Conservation (phyloP, 2,329 filamentous ascomycete species). For the Rutstroemia sp. region DNA sequence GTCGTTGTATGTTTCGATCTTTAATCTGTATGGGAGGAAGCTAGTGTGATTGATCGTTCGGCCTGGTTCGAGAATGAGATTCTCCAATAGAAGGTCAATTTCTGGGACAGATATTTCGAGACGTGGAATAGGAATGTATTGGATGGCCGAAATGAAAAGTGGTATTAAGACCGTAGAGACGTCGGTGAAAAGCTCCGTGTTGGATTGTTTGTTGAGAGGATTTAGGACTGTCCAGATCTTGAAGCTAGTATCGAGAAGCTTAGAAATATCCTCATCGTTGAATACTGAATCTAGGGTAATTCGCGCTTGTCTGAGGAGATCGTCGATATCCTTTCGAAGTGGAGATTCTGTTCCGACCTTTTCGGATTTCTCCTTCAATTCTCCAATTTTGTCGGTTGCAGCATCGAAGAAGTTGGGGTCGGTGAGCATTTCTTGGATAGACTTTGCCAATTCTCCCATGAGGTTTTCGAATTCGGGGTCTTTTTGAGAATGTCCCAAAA, state of each 20-base stretch:
- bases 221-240: constrained; percentile 65
- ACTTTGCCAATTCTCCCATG: constrained; percentile 63
- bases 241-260: constrained; percentile 58
- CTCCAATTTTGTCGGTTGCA: constrained; percentile 44
- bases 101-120: constrained; percentile 80
- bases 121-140: constrained; percentile 84
- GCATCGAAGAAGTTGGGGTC: constrained; percentile 82
- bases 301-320: constrained; percentile 61
- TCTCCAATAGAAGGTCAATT: constrained; percentile 81
- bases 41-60: constrained; percentile 76
- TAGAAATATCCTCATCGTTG: constrained; percentile 64
- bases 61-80: constrained; percentile 83
- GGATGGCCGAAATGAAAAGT: constrained; percentile 65
- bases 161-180: constrained; percentile 75
- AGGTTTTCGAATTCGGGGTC: constrained; percentile 79
- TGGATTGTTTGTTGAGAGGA: constrained; percentile 54
- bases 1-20: constrained; percentile 78
- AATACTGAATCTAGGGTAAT: constrained; percentile 60
- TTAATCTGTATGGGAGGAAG: constrained; percentile 79
- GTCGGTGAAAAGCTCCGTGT: constrained; percentile 67
- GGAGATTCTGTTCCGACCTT: constrained; percentile 60
- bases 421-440: constrained; percentile 73
- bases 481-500: constrained; percentile 65
- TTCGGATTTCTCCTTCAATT: constrained; percentile 47
- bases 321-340: constrained; percentile 65